Evolutionary conservation across 73 alveolate species (phyloP).

Genomic region (Diophrys appendiculata): DNA sequence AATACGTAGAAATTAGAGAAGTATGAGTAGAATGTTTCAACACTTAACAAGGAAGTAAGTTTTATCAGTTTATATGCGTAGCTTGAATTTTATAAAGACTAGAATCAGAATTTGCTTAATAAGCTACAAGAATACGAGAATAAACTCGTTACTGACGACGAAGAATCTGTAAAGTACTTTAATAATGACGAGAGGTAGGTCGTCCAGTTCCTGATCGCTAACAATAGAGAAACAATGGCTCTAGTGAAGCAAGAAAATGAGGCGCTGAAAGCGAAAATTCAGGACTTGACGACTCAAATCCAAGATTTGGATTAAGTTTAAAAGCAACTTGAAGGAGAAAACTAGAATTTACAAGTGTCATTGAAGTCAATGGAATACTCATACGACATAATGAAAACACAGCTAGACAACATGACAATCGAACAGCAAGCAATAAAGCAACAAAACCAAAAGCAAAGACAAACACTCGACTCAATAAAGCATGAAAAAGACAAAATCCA

Average conservation of each 20-base stretch:
- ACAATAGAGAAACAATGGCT: not conserved
- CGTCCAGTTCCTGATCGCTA: not conserved
- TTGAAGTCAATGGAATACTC: not conserved
- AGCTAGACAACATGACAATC: too few relatives aligned
- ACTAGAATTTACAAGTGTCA: not conserved
- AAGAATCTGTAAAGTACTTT: not conserved
- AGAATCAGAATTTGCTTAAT: not conserved
- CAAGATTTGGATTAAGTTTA: too few relatives aligned
- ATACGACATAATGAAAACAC: too few relatives aligned
- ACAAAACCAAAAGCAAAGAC: too few relatives aligned
- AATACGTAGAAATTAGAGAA: not conserved
- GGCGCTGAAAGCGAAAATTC: not conserved
- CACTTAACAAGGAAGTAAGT: too few relatives aligned
- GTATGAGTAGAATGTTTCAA: not conserved
- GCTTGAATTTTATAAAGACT: not conserved
- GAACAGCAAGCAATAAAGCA: too few relatives aligned
- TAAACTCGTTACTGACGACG: too few relatives aligned
- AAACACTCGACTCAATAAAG: too few relatives aligned
- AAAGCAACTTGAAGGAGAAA: not conserved
- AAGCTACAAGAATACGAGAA: not conserved
- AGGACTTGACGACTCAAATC: constrained; percentile 3
- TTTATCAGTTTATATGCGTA: not conserved
- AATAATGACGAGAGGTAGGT: not conserved
- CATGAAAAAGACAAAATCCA: too few relatives aligned
- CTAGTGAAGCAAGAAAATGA: not conserved